Evolutionary conservation across 1,284 basidiomycete genomes (phyloP), one percentile per base, ranked within the genome.

Genomic region (Ceraceosorus bombacis): DNA sequence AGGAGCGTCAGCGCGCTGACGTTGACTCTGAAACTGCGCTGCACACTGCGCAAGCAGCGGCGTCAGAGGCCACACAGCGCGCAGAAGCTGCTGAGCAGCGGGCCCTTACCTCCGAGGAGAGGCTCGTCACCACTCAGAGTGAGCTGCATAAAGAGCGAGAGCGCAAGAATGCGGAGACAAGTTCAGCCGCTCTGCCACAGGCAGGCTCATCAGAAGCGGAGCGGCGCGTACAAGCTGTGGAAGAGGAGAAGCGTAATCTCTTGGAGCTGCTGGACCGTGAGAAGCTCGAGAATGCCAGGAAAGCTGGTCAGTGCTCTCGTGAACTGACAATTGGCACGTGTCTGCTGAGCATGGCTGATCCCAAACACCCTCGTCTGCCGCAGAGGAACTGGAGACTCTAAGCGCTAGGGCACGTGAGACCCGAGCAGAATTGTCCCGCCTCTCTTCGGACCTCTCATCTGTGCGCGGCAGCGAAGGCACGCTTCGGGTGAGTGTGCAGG

Each of bases 201-300:
- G 27, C 27, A 27, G 27, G 27, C 27, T 62, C 64, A 49, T 62
- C 63, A 41, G 70, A 70, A 13, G 55, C 66, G 0, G 62, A 63
- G 27, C 68, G 62, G 1, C 52, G 64, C 53, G 60, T 71, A 49
- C 66, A 71, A 8, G 61, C 66, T 49, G 62, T 37, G 38, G 70
- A 76, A 59, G 64, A 71, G 48, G 74, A 76, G 63, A 76, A 76
- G 65, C 67, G 70, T 52, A 67, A 69, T 59, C 59, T 76, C 41
- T 66, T 76, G n/a, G 67, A 64, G 15, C 67, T 66, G 46, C 67
- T 74, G 37, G 71, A 76, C 51, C 63, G 70, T 38, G 74, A 76
- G 59, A 65, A 68, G 12, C 67, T 70, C 36, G 72, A 74, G 37
- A 67, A 59, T 55, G 68, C 66, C 5, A 63, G 67, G 49, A 72